These are phyloP conservation scores for Phytophthora multivora DNA, from an alignment of 352 stramenopile genomes.

Conservation along the genomic window DNA sequence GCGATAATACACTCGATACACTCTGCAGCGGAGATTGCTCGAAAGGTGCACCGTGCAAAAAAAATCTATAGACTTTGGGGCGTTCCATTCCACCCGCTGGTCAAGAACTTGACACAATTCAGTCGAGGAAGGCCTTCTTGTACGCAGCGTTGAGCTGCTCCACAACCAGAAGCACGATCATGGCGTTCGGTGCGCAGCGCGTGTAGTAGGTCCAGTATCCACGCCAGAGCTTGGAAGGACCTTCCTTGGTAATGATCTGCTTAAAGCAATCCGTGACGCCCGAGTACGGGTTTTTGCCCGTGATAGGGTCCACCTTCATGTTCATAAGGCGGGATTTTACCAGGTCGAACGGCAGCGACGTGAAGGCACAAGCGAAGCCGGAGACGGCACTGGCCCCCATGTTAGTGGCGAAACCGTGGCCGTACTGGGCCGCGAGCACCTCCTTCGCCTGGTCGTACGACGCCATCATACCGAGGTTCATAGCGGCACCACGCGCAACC, in stretches of 20 bases:
- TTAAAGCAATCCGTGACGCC: slow-evolving; percentile 95
- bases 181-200: slow-evolving; percentile 98
- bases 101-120: slow-evolving; percentile 1
- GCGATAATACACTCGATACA: slow-evolving; percentile 16
- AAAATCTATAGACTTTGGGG: slow-evolving; percentile 30
- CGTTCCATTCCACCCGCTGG: slow-evolving; percentile 20
- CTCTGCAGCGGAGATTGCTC: slow-evolving; percentile 1
- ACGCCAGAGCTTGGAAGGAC: slow-evolving; percentile 95
- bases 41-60: slow-evolving; percentile 14
- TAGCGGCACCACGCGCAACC: slow-evolving; percentile 97
- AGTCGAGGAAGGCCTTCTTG: slow-evolving; percentile 67
- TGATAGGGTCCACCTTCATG: slow-evolving; percentile 93
- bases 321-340: slow-evolving; percentile 99
- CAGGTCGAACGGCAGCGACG: slow-evolving; percentile 98
- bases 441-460: slow-evolving; percentile 99
- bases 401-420: slow-evolving; percentile 89
- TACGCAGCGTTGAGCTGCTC: slow-evolving; percentile 94
- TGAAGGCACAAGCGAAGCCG: slow-evolving; percentile 97
- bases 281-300: slow-evolving; percentile 93
- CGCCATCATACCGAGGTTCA: slow-evolving; percentile 99
- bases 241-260: slow-evolving; percentile 96
- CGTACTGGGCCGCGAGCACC: slow-evolving; percentile 70
- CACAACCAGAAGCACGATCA: slow-evolving; percentile 99
- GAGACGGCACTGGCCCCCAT: slow-evolving; percentile 94
- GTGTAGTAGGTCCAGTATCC: slow-evolving; percentile 99